These are phyloP conservation scores for Heritiera littoralis DNA, from an alignment of 345 rosid species.

Conservation along the genomic window DNA sequence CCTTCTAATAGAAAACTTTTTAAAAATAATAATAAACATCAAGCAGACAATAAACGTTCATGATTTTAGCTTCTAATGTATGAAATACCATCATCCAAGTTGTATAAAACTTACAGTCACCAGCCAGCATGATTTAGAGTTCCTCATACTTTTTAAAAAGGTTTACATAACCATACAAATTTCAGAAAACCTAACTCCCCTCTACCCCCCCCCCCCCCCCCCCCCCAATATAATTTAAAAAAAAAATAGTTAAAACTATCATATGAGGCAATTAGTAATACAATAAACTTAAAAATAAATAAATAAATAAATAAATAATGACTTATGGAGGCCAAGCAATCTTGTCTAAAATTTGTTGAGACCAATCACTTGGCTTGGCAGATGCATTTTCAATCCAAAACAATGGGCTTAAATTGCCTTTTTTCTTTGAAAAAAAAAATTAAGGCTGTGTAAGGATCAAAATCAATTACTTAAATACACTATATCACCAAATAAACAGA, in stretches of 20 bases:
- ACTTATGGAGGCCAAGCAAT: not conserved
- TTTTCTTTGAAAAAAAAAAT: not conserved
- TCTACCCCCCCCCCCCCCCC: too few relatives aligned
- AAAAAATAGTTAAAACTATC: not conserved
- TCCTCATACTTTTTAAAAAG: not conserved
- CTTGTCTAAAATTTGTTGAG: not conserved
- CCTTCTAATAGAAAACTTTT: not conserved
- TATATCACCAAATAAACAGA: not conserved
- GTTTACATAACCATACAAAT: not conserved
- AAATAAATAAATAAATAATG: too few relatives aligned
- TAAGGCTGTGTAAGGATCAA: not conserved
- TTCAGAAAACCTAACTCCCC: not conserved
- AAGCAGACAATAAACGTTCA: not conserved
- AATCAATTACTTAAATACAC: not conserved
- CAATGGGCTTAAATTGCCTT: not conserved
- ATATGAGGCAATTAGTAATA: not conserved
- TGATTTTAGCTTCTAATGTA: not conserved
- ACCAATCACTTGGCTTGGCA: not conserved
- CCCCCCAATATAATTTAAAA: not conserved
- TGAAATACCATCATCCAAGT: too few relatives aligned
- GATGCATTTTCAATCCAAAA: slow-evolving; percentile 2
- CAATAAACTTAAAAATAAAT: not conserved
- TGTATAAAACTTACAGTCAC: not conserved
- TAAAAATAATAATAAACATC: not conserved
- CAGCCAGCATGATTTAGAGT: not conserved